Base-by-base conservation (phyloP, 257 asterid species). In the Nicotiana otophora region DNA sequence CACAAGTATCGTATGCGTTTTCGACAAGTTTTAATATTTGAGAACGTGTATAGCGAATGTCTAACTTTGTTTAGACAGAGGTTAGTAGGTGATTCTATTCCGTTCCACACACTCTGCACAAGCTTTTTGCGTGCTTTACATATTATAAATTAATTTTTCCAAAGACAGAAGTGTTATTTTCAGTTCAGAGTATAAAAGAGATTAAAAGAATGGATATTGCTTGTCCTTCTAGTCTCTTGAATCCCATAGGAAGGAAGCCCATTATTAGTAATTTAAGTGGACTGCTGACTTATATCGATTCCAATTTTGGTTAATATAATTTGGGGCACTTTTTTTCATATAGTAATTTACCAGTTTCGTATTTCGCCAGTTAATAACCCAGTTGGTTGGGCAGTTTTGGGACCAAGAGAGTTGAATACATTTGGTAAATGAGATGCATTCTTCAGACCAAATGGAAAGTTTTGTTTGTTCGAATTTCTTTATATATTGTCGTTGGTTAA, bases 101-200 rank as follows among this genome's bases (percentile, higher is more conserved):
- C 28, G 23, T 2, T 28, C 26, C 80, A 75, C 80, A 16, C 80
- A 4, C 80, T 51, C 80, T 26, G 17, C 80, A 53, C 80, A 75
- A 51, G 80, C 16, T 75, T 51, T 8, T 53, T 75, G 80, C 80
- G 80, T 75, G 80, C 48, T 46, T 26, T 75, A 53, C 20, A 11
- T n/a, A 8, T 12, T 65, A 70, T 39, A 19, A 68, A 42, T 20
- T 51, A 46, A 46, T 6, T 20, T 42, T 23, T 74, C 57, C 17
- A 11, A 53, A 12, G 15, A 12, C 5, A 3, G 17, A 53, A 53
- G 17, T 53, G 19, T 53, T 12, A 12, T 51, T 51, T 48, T 51
- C 55, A 12, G 11, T 51, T 51, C 55, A 11, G 55, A 51, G 55
- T 51, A 9, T 11, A 39, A 69, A 0, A 70, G 8, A 42, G 53